Evolutionary conservation across 73 alveolate species (phyloP), one percentile per base, ranked within the genome.

Genomic region (Paraurostyla sp.): DNA sequence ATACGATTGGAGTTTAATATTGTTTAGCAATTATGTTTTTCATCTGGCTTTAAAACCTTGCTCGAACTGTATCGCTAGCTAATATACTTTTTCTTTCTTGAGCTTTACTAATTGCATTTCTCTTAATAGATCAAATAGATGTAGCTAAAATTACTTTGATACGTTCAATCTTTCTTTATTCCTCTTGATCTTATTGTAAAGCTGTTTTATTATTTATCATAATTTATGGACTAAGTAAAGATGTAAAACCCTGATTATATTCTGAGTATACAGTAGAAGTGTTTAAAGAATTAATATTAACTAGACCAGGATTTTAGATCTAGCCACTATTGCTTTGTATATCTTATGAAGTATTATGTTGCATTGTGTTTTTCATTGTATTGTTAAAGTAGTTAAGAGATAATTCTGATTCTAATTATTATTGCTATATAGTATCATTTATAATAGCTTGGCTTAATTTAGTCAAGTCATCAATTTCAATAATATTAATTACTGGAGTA

Each of bases 111-210:
- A 38, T 42, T 13, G 41, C 46, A 16, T 25, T 65, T 65, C 82
- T 65, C 41, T 65, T 9, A 38, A 65, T 65, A 13, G 82, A 65
- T 38, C 82, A 38, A 1, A 65, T 65, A 2, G 82, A 65, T 2
- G 82, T 65, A 7, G 82, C 82, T 32, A 65, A 38, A 7, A 65
- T 65, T 7, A 58, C 56, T 40, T 65, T 65, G 25, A 65, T 65
- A 38, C 82, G 35, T 1, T 18, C 58, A 65, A 65, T 58, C 32
- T 65, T 65, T 40, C 58, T 22, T 38, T 65, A 65, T 30, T 65
- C 82, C 58, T 65, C 82, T 6, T 18, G 36, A 11, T 65, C 82
- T 65, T 65, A 33, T 40, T 65, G 38, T n/a, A n/a, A n/a, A n/a
- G n/a, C n/a, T 9, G 38, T 16, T 65, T 40, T 35, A 65, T 65